Evolutionary conservation across 352 stramenopile genomes (phyloP).

Genomic region (Pythium myriotylum): DNA sequence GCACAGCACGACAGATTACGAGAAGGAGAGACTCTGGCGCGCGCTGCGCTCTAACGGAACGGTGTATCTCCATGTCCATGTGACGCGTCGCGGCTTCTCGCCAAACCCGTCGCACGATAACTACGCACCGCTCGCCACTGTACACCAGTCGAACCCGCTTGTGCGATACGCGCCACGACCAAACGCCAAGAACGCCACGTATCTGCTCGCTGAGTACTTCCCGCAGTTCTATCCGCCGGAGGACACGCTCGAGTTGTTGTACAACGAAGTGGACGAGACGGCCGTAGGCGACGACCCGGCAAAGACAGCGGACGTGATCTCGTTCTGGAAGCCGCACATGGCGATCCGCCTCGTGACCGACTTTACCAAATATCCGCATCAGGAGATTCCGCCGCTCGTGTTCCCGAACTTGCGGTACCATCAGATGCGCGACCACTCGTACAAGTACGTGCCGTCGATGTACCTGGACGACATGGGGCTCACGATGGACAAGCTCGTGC

Average conservation of each 20-base stretch:
- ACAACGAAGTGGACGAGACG: conserved; percentile 13
- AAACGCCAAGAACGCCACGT: conserved; percentile 68
- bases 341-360: conserved; percentile 74
- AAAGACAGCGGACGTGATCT: conserved; percentile 41
- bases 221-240: conserved; percentile 16
- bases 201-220: conserved; percentile 44
- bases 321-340: conserved; percentile 80
- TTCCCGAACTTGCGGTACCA: conserved; percentile 73
- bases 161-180: conserved; percentile 53
- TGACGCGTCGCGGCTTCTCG: conserved; percentile 56
- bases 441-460: conserved; percentile 74
- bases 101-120: conserved; percentile 40
- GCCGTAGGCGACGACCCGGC: conserved; percentile 29
- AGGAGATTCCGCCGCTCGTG: conserved; percentile 68
- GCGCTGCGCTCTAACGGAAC: conserved; percentile 53
- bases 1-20: neutral
- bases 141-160: conserved; percentile 69
- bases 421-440: conserved; percentile 44
- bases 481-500: conserved; percentile 70
- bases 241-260: conserved; percentile 5
- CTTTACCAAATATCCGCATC: conserved; percentile 68
- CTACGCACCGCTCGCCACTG: conserved; percentile 59
- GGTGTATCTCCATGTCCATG: conserved; percentile 74
- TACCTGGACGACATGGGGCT: conserved; percentile 79
- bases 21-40: conserved; percentile 34